Conservation (phyloP, 148 eudicot species). For the Chenopodium album region DNA sequence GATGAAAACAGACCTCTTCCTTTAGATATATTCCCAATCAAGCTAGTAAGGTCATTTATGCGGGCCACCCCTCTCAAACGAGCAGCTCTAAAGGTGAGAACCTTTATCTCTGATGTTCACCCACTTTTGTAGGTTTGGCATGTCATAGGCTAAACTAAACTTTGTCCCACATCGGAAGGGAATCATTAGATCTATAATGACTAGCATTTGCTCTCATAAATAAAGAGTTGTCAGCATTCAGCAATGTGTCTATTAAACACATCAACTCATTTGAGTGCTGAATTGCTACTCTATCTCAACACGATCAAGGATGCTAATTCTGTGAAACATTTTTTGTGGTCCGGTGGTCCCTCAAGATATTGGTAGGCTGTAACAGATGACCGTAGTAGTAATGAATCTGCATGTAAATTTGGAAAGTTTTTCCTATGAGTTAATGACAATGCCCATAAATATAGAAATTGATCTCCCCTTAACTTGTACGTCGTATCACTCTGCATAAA, state of each 20-base stretch:
- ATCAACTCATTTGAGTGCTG: background rate
- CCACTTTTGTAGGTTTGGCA: background rate
- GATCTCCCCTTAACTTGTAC: too few relatives aligned
- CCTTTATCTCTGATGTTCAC: background rate
- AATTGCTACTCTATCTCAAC: background rate
- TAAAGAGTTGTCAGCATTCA: too few relatives aligned
- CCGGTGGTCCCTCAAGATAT: background rate
- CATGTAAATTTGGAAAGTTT: too few relatives aligned
- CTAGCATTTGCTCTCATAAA: background rate
- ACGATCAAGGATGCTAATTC: background rate
- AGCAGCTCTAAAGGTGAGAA: conserved; percentile 73
- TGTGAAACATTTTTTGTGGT: background rate
- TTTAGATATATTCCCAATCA: conserved; percentile 71
- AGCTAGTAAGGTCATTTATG: conserved; percentile 66
- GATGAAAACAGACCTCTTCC: conserved; percentile 59
- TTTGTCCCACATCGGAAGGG: background rate
- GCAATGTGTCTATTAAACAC: background rate
- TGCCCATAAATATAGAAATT: too few relatives aligned
- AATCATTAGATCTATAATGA: background rate
- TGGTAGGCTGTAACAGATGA: too few relatives aligned
- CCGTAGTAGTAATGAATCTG: too few relatives aligned
- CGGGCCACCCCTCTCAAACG: conserved; percentile 77
- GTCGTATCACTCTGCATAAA: too few relatives aligned
- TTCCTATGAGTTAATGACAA: too few relatives aligned
- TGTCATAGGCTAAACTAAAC: background rate